A percentile compares a stretch with the other conserved stretches of the same genome.
phyloP scores from a whole-genome alignment of 352 stramenopile genomes.

The Elongisporangium prolatum region DNA sequence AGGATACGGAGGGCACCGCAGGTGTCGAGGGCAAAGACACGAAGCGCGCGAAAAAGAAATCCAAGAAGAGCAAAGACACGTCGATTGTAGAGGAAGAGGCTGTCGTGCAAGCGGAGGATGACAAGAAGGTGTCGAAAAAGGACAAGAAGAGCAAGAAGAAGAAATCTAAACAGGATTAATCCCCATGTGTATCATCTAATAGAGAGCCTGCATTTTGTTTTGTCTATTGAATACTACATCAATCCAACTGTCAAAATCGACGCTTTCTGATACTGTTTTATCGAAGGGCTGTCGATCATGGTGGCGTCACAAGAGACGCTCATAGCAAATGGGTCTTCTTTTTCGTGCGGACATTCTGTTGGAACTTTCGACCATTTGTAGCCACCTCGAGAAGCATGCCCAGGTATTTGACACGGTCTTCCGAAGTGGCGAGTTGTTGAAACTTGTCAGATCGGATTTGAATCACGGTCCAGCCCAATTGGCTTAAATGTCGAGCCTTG shows the following conservation, averaged over 20 bases:
- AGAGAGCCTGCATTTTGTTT: slow-evolving; percentile 1
- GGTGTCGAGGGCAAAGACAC: slow-evolving; percentile 16
- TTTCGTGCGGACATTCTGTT: background rate
- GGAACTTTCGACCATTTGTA: slow-evolving; percentile 16
- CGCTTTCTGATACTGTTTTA: slow-evolving; percentile 1
- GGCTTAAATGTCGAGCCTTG: slow-evolving; percentile 58
- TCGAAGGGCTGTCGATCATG: background rate
- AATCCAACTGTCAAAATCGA: background rate
- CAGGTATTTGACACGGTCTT: slow-evolving; percentile 52
- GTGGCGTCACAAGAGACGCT: background rate
- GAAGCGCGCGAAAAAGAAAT: slow-evolving; percentile 19
- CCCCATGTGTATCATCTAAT: background rate
- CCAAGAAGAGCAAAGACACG: slow-evolving; percentile 20
- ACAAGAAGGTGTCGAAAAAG: slow-evolving; percentile 26
- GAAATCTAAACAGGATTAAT: slow-evolving; percentile 25
- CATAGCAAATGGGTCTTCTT: background rate
- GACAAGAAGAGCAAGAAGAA: slow-evolving; percentile 30
- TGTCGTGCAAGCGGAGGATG: background rate
- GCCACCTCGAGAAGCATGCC: slow-evolving; percentile 71
- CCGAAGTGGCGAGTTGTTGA: slow-evolving; percentile 34
- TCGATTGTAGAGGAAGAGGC: slow-evolving; percentile 3
- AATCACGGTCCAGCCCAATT: slow-evolving; percentile 66
- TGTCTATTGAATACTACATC: slow-evolving; percentile 1
- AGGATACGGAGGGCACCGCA: slow-evolving; percentile 5
- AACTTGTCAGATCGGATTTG: slow-evolving; percentile 53